phyloP scores from a whole-genome alignment of 225 moss, liverwort and hornwort species.

The Pseudoscleropodium purum region DNA sequence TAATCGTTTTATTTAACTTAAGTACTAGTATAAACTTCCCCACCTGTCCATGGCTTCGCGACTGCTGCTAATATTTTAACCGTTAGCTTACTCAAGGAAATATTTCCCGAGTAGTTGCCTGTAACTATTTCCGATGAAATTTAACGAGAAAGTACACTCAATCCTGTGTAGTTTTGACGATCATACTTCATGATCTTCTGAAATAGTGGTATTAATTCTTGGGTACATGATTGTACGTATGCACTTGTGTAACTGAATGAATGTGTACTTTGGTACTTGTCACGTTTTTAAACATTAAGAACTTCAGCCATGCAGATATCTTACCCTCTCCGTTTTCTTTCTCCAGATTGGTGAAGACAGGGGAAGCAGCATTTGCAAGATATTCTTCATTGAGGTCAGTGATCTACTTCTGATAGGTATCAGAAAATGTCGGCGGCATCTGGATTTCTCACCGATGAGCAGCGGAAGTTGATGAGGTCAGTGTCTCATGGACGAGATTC shows the following conservation, averaged over 20 bases:
- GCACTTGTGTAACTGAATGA: not conserved
- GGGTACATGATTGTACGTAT: not conserved
- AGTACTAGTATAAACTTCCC: too few species aligned
- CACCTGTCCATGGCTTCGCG: not conserved
- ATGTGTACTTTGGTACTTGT: not conserved
- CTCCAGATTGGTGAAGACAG: conserved; percentile 28
- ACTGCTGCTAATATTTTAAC: not conserved
- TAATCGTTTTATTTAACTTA: not conserved
- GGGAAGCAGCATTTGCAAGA: not conserved
- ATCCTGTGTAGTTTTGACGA: not conserved
- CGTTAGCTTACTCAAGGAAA: not conserved
- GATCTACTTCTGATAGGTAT: not conserved
- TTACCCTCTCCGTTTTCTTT: not conserved
- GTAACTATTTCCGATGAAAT: too few species aligned
- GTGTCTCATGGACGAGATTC: conserved; percentile 74
- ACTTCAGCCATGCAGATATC: not conserved
- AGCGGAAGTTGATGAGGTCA: conserved; percentile 84
- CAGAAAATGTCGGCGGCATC: conserved; percentile 57
- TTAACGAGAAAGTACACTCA: not conserved
- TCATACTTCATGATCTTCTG: not conserved
- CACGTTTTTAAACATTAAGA: not conserved
- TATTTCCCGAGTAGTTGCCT: not conserved
- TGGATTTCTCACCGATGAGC: conserved; percentile 91
- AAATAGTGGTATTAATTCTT: not conserved
- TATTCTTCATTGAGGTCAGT: not conserved